A percentile compares a stretch with the other conserved stretches of the same genome.
These are phyloP conservation scores for Ambispora gerdemannii DNA, from an alignment of 192 early-diverging fungal genomes.

Conservation along the genomic window DNA sequence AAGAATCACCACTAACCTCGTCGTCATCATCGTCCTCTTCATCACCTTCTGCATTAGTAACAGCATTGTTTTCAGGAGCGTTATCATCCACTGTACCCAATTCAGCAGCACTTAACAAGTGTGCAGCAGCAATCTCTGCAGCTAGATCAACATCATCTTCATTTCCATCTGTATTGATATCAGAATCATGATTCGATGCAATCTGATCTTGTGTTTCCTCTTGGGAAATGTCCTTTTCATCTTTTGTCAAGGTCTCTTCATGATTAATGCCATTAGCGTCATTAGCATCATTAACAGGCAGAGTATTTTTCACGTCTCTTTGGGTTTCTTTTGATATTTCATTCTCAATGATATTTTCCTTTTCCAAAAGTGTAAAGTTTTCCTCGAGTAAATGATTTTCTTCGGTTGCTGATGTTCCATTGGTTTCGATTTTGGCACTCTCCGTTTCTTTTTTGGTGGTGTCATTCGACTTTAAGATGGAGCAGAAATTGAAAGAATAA, in stretches of 20 bases:
- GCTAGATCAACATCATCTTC: no score
- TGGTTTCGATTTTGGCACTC: background rate
- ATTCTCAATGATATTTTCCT: background rate
- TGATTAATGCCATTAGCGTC: background rate
- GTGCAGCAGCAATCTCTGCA: no score
- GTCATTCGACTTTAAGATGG: background rate
- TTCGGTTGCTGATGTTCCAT: background rate
- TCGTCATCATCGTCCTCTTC: slow-evolving; percentile 33
- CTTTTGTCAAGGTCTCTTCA: no score
- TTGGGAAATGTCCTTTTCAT: no score
- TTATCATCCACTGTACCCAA: slow-evolving; percentile 25
- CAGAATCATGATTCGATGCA: no score
- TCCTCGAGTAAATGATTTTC: background rate
- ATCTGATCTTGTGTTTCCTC: no score
- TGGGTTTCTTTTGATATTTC: background rate
- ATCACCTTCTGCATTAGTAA: slow-evolving; percentile 23
- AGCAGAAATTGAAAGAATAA: background rate
- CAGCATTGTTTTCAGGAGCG: slow-evolving; percentile 6
- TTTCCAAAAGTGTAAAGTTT: background rate
- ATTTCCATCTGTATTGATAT: background rate
- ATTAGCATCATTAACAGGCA: background rate
- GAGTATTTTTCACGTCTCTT: background rate
- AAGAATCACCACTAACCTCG: no score
- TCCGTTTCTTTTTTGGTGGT: background rate
- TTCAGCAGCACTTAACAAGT: no score